Conservation (phyloP, 2,329 filamentous ascomycete genomes). For the Chalaropsis thielavioides region DNA sequence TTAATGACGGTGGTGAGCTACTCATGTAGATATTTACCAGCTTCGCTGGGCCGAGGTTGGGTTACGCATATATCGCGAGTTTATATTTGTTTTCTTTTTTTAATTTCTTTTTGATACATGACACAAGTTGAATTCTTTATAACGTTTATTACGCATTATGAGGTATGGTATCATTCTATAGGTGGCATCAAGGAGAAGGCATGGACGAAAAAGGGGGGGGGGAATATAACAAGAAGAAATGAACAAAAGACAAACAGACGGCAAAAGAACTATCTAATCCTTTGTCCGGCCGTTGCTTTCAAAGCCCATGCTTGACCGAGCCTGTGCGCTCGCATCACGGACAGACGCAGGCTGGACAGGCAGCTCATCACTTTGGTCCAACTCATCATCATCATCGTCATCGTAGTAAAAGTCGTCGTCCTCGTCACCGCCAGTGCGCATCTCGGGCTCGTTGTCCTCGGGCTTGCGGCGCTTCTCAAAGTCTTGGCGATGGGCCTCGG, state of each 20-base stretch:
- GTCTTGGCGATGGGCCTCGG: conserved; percentile 75
- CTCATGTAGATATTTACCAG: no score
- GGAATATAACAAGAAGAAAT: not conserved
- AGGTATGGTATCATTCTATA: not conserved
- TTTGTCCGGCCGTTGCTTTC: conserved; percentile 1
- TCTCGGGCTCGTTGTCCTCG: conserved; percentile 16
- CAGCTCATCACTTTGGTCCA: conserved; percentile 8
- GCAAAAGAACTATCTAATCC: conserved; percentile 1
- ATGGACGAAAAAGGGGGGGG: not conserved
- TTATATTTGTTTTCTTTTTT: not conserved
- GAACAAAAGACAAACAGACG: not conserved
- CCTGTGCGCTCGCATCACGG: not conserved
- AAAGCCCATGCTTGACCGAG: conserved; percentile 2
- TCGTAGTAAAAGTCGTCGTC: conserved; percentile 19
- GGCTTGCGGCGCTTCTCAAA: conserved; percentile 62
- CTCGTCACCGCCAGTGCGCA: conserved; percentile 20
- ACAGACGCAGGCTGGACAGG: not conserved
- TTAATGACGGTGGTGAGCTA: no score
- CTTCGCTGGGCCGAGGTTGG: no score
- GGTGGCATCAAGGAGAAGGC: not conserved
- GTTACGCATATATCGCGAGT: no score
- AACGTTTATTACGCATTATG: not conserved
- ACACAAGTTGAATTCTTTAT: not conserved
- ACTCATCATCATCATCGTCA: conserved; percentile 24
- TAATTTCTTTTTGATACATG: not conserved